Conservation (phyloP, 140 eudicot species). For the Bidens hawaiensis region DNA sequence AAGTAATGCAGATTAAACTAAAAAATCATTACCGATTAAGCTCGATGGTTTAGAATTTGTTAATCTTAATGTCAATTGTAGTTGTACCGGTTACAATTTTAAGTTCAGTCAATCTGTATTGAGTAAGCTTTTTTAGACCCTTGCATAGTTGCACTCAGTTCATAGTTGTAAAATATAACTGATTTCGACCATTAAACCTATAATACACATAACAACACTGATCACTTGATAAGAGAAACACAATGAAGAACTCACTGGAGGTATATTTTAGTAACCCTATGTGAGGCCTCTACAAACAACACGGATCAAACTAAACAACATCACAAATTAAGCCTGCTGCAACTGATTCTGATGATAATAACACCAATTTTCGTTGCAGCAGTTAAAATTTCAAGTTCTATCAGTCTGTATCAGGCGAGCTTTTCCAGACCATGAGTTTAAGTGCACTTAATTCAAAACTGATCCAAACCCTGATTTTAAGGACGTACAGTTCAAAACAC, state of each 20-base stretch:
- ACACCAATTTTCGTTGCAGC: neutral
- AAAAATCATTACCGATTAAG: too few relatives aligned
- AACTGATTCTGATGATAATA: neutral
- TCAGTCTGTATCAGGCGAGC: neutral
- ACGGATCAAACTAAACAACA: neutral
- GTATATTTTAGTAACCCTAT: neutral
- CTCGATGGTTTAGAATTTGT: too few relatives aligned
- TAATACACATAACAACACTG: neutral
- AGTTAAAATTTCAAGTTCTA: neutral
- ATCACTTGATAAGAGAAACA: neutral
- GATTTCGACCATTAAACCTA: too few relatives aligned
- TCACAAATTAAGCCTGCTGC: neutral
- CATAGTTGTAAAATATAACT: neutral
- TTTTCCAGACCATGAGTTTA: conserved; percentile 1
- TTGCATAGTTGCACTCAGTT: conserved; percentile 4
- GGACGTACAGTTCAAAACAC: neutral
- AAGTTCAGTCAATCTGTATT: too few relatives aligned
- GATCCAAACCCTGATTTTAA: conserved; percentile 11
- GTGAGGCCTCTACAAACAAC: neutral
- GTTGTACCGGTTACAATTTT: too few relatives aligned
- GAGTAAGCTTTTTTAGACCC: neutral
- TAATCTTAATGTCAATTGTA: too few relatives aligned
- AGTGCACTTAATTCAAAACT: neutral
- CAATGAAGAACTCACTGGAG: neutral
- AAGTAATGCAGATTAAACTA: neutral